Evolutionary conservation across 2,329 filamentous ascomycete genomes (phyloP).

Genomic region (Thelonectria rubi): DNA sequence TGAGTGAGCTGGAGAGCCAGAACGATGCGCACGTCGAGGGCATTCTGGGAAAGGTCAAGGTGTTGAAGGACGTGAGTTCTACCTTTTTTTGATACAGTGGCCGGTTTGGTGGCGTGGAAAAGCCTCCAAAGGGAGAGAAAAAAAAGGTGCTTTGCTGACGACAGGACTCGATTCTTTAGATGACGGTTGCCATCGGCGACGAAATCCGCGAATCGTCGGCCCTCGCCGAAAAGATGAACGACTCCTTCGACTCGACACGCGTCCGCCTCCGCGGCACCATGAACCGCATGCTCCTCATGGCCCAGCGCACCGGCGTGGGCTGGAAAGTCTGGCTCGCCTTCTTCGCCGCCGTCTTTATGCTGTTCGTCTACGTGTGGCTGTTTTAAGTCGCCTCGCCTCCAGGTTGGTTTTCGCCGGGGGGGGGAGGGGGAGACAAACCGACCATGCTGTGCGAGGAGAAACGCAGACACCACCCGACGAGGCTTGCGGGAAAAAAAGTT

Average conservation of each 20-base stretch:
- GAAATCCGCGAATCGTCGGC: slow-evolving; percentile 92
- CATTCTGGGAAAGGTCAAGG: slow-evolving; percentile 88
- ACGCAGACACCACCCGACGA: too few relatives aligned
- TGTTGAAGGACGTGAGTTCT: slow-evolving; percentile 82
- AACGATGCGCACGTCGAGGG: slow-evolving; percentile 90
- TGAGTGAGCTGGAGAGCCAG: slow-evolving; percentile 94
- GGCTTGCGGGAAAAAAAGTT: too few relatives aligned
- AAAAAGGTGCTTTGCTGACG: too few relatives aligned
- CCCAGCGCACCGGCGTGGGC: slow-evolving; percentile 89
- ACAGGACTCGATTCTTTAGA: too few relatives aligned
- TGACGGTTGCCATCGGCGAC: slow-evolving; percentile 92
- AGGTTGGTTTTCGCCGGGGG: too few relatives aligned
- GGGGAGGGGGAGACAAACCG: too few relatives aligned
- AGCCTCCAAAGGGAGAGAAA: too few relatives aligned
- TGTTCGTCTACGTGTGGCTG: slow-evolving; percentile 95
- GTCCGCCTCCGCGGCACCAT: slow-evolving; percentile 87
- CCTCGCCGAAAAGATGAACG: slow-evolving; percentile 94
- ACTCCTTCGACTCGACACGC: slow-evolving; percentile 87
- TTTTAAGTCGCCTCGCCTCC: slow-evolving; percentile 60
- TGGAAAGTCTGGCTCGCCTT: slow-evolving; percentile 96
- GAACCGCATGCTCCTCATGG: slow-evolving; percentile 97
- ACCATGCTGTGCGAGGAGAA: too few relatives aligned
- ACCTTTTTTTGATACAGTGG: too few relatives aligned
- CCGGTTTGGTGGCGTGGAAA: too few relatives aligned
- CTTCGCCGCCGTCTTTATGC: slow-evolving; percentile 80